phyloP scores from a whole-genome alignment of 345 rosid species.

The Alliaria petiolata region DNA sequence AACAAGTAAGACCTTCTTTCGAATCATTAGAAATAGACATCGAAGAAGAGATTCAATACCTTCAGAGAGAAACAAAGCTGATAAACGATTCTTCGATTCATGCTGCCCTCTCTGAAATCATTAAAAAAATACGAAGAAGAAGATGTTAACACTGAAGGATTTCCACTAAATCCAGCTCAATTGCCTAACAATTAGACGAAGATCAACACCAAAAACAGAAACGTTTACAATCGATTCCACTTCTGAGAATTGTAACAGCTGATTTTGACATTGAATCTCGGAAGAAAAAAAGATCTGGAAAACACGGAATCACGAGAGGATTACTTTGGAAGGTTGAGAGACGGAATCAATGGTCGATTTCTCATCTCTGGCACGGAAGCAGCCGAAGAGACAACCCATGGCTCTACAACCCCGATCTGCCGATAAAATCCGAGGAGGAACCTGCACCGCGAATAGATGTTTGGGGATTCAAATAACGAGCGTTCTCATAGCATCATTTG shows the following conservation, averaged over 20 bases:
- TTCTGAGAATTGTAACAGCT: not conserved
- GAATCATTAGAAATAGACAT: not conserved
- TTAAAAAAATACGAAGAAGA: not conserved
- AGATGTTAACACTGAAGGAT: not conserved
- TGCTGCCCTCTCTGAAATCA: constrained; percentile 41
- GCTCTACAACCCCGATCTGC: constrained; percentile 9
- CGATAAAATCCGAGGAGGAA: constrained; percentile 22
- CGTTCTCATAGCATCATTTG: constrained; percentile 32
- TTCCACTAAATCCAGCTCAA: not conserved
- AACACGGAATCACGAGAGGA: not conserved
- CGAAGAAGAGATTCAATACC: constrained; percentile 33
- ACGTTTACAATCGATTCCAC: not conserved
- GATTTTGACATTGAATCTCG: not conserved
- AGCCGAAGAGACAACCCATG: constrained; percentile 72
- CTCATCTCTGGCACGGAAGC: constrained; percentile 54
- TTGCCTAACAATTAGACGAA: not conserved
- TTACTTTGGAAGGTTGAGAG: constrained; percentile 31
- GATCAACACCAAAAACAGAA: not conserved
- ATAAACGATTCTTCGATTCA: constrained; percentile 49
- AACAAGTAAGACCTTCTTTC: not conserved
- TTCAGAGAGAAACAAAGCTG: constrained; percentile 61
- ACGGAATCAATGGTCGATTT: not conserved
- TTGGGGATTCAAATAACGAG: not conserved
- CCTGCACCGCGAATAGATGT: constrained; percentile 12
- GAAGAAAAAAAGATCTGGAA: not conserved